Base-by-base conservation (phyloP, 371 early-diverging fungal genomes). In the Rhizopus microsporus region DNA sequence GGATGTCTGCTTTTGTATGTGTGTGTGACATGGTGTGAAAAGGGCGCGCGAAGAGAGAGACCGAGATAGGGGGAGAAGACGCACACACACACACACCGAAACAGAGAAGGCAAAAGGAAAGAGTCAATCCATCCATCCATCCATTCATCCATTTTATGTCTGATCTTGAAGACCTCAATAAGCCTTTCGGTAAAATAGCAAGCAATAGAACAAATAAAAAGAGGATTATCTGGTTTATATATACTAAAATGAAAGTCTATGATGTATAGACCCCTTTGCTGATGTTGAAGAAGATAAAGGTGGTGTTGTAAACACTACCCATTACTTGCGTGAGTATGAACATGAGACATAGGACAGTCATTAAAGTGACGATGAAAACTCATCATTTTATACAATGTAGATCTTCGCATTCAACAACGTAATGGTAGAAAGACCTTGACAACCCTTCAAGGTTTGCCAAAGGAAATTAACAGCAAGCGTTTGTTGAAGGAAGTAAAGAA, bases 401-500 rank as follows among this genome's bases (percentile, higher is more conserved):
- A 96, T 81, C 90, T 96, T 68, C 94, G 98, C 74, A 91, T 97
- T 60, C 96, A 95, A 74, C 96, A 94, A 77, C 93, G 97, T 67
- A 95, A 93, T 78, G 96, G 97, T 62, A 89, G 95, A 72, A 98
- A 98, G 78, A 94, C 94, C 50, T 79, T 95, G 63, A 96, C 97
- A 9, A 94, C 97, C 38, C 83, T 96, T 33, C 92, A 93, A 73
- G 96, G 95, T 23, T 81, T 95, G 33, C 91, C 94, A 57, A 74
- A 73, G 29, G 88, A 91, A 57, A 83, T 91, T 56, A 95, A 97
- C 72, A 84, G 84, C 63, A 94, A 93, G 80, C 81, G 84, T 55
- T 73, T 98, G 61, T 82, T 97, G 65, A 97, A 95, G 80, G 91
- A 88, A 42, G 92, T 98, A 67, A 98, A 95, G 83, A 95, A 94